phyloP scores from a whole-genome alignment of 129 eudicot genomes.

The Chrysanthemum seticuspe region DNA sequence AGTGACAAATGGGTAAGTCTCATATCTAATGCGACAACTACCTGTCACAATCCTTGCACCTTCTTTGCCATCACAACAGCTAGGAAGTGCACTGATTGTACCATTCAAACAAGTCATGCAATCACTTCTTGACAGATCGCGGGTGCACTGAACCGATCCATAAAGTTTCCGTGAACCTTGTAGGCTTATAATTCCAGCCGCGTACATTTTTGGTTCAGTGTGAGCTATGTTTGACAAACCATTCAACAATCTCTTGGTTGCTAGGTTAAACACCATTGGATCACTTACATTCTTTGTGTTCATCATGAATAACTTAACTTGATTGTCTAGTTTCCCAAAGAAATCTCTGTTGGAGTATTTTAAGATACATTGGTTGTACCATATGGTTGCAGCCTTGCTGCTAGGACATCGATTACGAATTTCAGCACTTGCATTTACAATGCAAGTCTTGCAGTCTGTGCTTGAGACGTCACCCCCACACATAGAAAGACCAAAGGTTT shows the following conservation, averaged over 20 bases:
- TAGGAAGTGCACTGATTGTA: slow-evolving; percentile 34
- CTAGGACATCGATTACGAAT: slow-evolving; percentile 35
- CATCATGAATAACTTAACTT: slow-evolving; percentile 18
- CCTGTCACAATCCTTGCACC: slow-evolving; percentile 55
- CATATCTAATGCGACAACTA: slow-evolving; percentile 52
- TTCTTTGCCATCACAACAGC: slow-evolving; percentile 44
- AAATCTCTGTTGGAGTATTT: slow-evolving; percentile 39
- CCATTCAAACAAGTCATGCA: slow-evolving; percentile 45
- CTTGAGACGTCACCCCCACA: slow-evolving; percentile 46
- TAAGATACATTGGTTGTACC: slow-evolving; percentile 43
- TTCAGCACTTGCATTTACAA: slow-evolving; percentile 29
- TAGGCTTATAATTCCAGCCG: slow-evolving; percentile 17
- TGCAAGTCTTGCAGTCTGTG: slow-evolving; percentile 31
- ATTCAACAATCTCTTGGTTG: slow-evolving; percentile 27
- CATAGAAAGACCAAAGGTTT: slow-evolving; percentile 37
- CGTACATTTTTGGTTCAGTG: slow-evolving; percentile 25
- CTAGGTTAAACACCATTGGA: slow-evolving; percentile 14
- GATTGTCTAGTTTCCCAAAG: slow-evolving; percentile 32
- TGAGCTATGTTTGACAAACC: slow-evolving; percentile 17
- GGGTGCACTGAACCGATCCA: slow-evolving; percentile 44
- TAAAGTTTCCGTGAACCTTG: slow-evolving; percentile 23
- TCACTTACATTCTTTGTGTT: slow-evolving; percentile 26
- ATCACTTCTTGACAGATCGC: slow-evolving; percentile 42
- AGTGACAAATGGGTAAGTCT: slow-evolving; percentile 39
- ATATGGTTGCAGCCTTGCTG: slow-evolving; percentile 34